Evolutionary conservation across 2,329 filamentous ascomycete species (phyloP).

Genomic region (Seiridium cupressi): DNA sequence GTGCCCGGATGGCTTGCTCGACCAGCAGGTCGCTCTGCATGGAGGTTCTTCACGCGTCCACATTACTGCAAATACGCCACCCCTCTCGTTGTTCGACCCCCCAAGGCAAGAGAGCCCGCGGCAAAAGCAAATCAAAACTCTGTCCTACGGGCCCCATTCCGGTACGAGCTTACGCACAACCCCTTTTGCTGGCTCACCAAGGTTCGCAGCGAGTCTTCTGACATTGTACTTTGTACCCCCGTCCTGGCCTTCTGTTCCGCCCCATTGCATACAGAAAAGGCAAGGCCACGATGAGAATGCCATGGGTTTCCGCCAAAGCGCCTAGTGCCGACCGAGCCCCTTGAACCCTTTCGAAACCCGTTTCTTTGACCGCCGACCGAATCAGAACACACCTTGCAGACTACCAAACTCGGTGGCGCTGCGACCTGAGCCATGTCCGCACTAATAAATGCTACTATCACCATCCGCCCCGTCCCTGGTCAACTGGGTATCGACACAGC

Average conservation of each 20-base stretch:
- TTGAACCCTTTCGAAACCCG: conserved; percentile 28
- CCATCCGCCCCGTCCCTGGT: conserved; percentile 8
- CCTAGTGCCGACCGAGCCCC: conserved; percentile 25
- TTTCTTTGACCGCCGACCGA: conserved; percentile 28
- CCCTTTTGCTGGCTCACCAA: background rate
- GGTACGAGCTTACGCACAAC: background rate
- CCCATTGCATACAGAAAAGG: conserved; percentile 20
- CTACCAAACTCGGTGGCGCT: conserved; percentile 8
- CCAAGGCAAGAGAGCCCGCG: background rate
- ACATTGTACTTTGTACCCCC: background rate
- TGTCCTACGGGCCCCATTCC: background rate
- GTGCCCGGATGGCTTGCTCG: background rate
- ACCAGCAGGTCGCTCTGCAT: background rate
- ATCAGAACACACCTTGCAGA: conserved; percentile 28
- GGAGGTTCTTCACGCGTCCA: background rate
- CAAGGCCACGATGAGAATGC: conserved; percentile 22
- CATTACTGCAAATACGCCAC: background rate
- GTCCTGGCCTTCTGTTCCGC: background rate
- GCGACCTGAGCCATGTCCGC: background rate
- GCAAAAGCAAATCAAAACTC: conserved; percentile 3
- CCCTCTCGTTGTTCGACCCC: background rate
- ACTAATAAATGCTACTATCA: conserved; percentile 9
- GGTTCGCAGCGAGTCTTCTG: background rate
- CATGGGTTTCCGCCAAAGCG: conserved; percentile 25
- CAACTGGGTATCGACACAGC: conserved; percentile 22